Conservation (phyloP, 345 rosid genomes). For the Bruguiera gymnorhiza region DNA sequence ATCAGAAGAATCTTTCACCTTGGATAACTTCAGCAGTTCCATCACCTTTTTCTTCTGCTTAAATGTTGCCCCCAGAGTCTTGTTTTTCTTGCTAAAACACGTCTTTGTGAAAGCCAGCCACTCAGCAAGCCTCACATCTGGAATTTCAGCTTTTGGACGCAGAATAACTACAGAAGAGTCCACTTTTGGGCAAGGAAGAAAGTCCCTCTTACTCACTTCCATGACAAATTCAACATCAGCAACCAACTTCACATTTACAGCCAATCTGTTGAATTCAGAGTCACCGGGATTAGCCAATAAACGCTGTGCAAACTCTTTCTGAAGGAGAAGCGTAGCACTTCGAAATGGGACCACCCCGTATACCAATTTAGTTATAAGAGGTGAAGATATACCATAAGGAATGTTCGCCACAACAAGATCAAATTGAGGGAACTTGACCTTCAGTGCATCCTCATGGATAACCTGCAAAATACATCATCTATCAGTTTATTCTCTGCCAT, state of each 20-base stretch:
- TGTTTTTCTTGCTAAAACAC: constrained; percentile 80
- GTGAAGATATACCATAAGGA: constrained; percentile 82
- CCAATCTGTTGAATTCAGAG: constrained; percentile 75
- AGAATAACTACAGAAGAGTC: constrained; percentile 81
- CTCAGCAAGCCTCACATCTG: constrained; percentile 54
- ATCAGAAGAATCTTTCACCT: background rate
- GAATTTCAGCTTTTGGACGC: constrained; percentile 64
- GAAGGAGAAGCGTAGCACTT: constrained; percentile 79
- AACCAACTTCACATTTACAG: constrained; percentile 76
- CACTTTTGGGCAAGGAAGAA: constrained; percentile 79
- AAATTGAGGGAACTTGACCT: constrained; percentile 64
- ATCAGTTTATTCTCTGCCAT: background rate
- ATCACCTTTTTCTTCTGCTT: constrained; percentile 85
- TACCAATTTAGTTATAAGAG: constrained; percentile 73
- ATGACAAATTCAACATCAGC: constrained; percentile 75
- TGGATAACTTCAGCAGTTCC: constrained; percentile 50
- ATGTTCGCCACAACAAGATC: constrained; percentile 83
- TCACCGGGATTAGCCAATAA: constrained; percentile 81
- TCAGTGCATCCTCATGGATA: constrained; percentile 69
- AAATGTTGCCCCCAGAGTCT: constrained; percentile 79
- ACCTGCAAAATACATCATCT: constrained; percentile 39
- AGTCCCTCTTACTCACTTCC: constrained; percentile 93
- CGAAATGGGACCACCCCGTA: constrained; percentile 56
- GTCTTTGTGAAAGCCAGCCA: constrained; percentile 79
- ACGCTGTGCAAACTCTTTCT: constrained; percentile 83